Conservation (phyloP, 345 rosid genomes). For the Eucalyptus regnans region DNA sequence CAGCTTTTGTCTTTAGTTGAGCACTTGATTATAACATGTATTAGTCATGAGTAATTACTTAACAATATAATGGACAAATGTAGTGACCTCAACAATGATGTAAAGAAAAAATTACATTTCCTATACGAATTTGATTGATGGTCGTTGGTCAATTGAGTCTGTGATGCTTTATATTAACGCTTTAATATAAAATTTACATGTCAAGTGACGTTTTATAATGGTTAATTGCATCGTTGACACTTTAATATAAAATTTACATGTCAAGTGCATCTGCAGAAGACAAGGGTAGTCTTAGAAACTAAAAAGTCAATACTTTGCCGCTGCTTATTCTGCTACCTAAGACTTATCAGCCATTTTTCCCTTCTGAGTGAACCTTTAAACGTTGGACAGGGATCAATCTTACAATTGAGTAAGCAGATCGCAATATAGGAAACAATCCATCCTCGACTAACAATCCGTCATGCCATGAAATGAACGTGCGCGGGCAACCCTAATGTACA, state of each 20-base stretch:
- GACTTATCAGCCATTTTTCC: not conserved
- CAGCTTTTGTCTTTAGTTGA: not conserved
- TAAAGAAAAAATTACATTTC: not conserved
- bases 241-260: not conserved
- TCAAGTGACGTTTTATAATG: too few relatives aligned
- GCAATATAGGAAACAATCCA: not conserved
- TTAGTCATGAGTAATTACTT: not conserved
- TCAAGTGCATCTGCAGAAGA: not conserved
- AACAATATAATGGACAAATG: not conserved
- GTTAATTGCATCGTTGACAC: not conserved
- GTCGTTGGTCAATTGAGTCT: not conserved
- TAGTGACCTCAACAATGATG: not conserved
- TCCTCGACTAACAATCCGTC: not conserved
- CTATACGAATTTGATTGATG: not conserved
- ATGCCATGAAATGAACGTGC: not conserved
- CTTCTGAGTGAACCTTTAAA: not conserved
- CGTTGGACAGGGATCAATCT: not conserved
- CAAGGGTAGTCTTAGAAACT: not conserved
- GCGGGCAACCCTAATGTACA: not conserved
- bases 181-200: not conserved
- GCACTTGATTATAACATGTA: not conserved
- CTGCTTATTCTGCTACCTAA: not conserved
- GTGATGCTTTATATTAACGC: not conserved
- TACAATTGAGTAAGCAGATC: not conserved
- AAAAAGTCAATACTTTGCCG: not conserved